Conservation (phyloP, 129 eudicot species). For the Chrysanthemum lavandulifolium region DNA sequence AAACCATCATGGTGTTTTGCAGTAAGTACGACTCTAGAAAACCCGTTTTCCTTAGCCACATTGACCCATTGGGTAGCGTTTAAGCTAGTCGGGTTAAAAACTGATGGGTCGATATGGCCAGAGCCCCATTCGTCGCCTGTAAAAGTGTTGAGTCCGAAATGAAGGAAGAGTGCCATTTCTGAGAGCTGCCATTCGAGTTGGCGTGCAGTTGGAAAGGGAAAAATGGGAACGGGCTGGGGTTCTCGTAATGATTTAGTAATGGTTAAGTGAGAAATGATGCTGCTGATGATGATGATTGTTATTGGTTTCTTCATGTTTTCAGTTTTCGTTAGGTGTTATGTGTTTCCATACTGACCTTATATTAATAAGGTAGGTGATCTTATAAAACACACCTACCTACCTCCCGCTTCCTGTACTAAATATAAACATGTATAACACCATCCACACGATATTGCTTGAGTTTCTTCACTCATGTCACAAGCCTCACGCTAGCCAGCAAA, state of each 20-base stretch:
- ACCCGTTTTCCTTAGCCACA: constrained; percentile 70
- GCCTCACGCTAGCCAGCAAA: too few species aligned
- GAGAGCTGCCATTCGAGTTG: constrained; percentile 83
- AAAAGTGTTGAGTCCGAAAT: constrained; percentile 95
- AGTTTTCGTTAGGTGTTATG: too few species aligned
- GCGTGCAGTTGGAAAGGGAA: constrained; percentile 68
- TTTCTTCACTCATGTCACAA: too few species aligned
- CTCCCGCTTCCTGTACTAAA: too few species aligned
- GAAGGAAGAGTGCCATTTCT: constrained; percentile 85
- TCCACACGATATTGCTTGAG: too few species aligned
- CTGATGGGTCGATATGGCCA: constrained; percentile 68
- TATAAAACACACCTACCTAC: too few species aligned
- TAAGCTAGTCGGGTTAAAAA: constrained; percentile 55
- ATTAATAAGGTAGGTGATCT: too few species aligned
- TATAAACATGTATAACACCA: too few species aligned
- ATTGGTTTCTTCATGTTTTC: too few species aligned
- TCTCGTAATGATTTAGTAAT: constrained; percentile 36
- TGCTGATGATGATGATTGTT: too few species aligned
- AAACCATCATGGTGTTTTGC: constrained; percentile 96
- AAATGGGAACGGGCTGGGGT: constrained; percentile 79
- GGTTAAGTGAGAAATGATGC: constrained; percentile 4
- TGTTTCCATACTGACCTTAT: too few species aligned
- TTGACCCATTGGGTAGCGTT: constrained; percentile 77
- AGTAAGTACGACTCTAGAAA: constrained; percentile 66
- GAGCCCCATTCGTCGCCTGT: constrained; percentile 86